phyloP scores from a whole-genome alignment of 164 flowering plant genomes.

The Protea cynaroides region DNA sequence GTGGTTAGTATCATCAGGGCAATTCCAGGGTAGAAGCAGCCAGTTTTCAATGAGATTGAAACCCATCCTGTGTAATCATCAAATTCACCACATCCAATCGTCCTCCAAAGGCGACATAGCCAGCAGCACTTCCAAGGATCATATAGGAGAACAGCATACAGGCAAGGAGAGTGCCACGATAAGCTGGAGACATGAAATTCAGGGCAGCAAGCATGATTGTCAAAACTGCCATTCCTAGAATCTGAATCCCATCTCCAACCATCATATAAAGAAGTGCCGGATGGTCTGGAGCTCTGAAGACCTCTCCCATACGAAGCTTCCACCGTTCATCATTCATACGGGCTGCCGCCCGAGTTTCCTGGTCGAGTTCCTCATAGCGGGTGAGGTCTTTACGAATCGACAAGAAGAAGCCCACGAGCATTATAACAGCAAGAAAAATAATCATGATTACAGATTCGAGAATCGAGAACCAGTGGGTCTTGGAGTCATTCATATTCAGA shows the following conservation, averaged over 20 bases:
- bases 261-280: constrained; percentile 32
- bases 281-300: constrained; percentile 40
- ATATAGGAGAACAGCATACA: constrained; percentile 34
- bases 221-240: too few relatives aligned
- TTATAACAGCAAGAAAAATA: constrained; percentile 47
- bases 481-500: constrained; percentile 52
- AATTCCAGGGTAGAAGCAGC: constrained; percentile 36
- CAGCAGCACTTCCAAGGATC: constrained; percentile 33
- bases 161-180: constrained; percentile 35
- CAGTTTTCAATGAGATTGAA: constrained; percentile 30
- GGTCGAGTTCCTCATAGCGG: constrained; percentile 53
- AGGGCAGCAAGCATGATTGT: constrained; percentile 40
- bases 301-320: constrained; percentile 70
- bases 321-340: constrained; percentile 75
- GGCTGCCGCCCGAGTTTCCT: constrained; percentile 65
- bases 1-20: constrained; percentile 26
- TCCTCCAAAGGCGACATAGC: constrained; percentile 35
- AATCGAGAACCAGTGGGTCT: constrained; percentile 59
- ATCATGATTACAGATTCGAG: constrained; percentile 53
- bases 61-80: constrained; percentile 36
- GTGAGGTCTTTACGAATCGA: constrained; percentile 39
- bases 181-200: constrained; percentile 45
- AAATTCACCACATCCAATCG: constrained; percentile 32
- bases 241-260: too few relatives aligned
- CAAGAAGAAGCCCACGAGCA: constrained; percentile 42